Conservation (phyloP, 805 yeast genomes). For the Metschnikowia cerradonensis region DNA sequence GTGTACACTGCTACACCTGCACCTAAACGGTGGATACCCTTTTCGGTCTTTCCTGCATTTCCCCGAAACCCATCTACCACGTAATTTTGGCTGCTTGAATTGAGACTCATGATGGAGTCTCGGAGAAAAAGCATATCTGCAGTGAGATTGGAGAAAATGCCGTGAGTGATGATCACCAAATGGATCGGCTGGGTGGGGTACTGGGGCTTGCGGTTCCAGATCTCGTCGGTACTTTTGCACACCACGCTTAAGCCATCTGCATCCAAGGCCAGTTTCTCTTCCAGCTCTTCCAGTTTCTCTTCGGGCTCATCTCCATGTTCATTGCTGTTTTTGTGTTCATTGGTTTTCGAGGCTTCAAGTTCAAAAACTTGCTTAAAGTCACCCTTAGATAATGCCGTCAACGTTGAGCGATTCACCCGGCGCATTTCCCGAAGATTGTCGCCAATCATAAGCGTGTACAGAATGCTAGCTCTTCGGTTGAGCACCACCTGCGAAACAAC, state of each 20-base stretch:
- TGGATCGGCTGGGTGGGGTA: slow-evolving; percentile 32
- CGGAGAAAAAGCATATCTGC: slow-evolving; percentile 43
- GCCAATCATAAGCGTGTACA: slow-evolving; percentile 37
- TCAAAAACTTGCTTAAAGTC: slow-evolving; percentile 11
- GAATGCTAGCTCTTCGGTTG: slow-evolving; percentile 27
- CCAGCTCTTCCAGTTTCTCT: background rate
- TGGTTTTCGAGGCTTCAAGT: slow-evolving; percentile 7
- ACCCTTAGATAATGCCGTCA: slow-evolving; percentile 14
- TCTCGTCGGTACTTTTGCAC: slow-evolving; percentile 25
- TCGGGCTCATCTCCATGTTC: background rate
- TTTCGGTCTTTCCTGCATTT: slow-evolving; percentile 41
- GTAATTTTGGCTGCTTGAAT: slow-evolving; percentile 25
- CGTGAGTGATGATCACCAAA: slow-evolving; percentile 41
- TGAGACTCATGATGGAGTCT: slow-evolving; percentile 24
- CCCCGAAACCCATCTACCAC: slow-evolving; percentile 36
- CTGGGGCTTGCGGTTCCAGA: slow-evolving; percentile 28
- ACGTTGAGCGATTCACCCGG: slow-evolving; percentile 24
- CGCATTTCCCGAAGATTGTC: slow-evolving; percentile 32
- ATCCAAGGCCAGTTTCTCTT: background rate
- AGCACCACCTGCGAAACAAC: slow-evolving; percentile 40
- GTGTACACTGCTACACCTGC: slow-evolving; percentile 27
- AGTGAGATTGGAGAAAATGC: slow-evolving; percentile 39
- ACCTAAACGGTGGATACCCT: slow-evolving; percentile 38
- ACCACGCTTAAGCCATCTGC: slow-evolving; percentile 18
- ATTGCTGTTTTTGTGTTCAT: slow-evolving; percentile 5